Evolutionary conservation across 371 early-diverging fungal species (phyloP), one percentile per base, ranked within the genome.

Genomic region (Saksenaea oblongispora): DNA sequence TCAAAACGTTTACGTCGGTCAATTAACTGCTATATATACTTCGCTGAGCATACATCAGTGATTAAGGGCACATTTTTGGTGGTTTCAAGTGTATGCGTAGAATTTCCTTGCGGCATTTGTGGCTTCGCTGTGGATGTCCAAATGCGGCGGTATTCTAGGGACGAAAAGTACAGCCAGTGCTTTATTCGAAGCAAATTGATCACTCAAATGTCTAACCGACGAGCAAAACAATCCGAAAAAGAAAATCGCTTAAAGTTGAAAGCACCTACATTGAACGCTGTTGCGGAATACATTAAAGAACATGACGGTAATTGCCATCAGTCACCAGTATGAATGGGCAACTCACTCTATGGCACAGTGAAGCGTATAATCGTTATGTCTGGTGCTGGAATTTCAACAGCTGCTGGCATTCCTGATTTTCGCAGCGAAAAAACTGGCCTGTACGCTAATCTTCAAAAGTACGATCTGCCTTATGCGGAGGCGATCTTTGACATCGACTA

Each of bases 371-470:
- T 98, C 54, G 93, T 97, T 54, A 87, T 97, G 92, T 89, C 91
- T 9, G 98, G 98, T 17, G 98, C 98, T 10, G 98, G 97, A 0
- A 96, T 97, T 27, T 97, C 97, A 15, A 97, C 98, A 5, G 80
- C 91, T 3, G 90, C 92, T 11, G 98, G 98, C 14, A 93, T 94
- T 58, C 93, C 93, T 36, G 97, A 97, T 71, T 98, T 96, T 74
- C 82, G 98, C 35, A 87, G 92, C 3, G 92, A 94, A 35, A 91
- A 90, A 4, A 96, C 96, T 2, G 98, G 98, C 1, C 85, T 98
- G 28, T 98, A 94, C 67, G 92, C 89, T 55, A 95, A 96, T 67
- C 85, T 97, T 44, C 84, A 90, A 65, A 84, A 88, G 51, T 97
- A 90, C 77, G 76, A 93, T 35, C 75, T 98, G 36, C 95, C 96